Conservation (phyloP, 805 yeast species). For the Myxozyma monticola region DNA sequence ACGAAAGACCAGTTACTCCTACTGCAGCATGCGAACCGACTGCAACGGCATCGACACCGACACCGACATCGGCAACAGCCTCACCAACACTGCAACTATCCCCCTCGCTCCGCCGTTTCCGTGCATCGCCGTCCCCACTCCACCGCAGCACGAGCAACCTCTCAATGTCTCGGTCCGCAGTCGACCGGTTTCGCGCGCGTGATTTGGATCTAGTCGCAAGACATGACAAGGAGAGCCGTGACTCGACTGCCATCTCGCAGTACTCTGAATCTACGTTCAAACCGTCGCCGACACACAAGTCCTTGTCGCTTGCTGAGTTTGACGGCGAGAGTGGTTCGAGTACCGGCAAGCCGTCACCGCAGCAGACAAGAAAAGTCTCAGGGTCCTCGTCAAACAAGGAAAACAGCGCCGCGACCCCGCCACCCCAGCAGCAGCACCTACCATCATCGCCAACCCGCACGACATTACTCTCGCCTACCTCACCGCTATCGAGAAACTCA, state of each 20-base stretch:
- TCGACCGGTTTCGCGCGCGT: constrained; percentile 11
- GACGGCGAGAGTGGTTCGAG: too few relatives aligned
- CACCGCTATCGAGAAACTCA: constrained; percentile 7
- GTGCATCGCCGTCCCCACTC: too few relatives aligned
- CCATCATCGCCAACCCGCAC: too few relatives aligned
- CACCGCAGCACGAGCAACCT: constrained; percentile 15
- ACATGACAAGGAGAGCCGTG: constrained; percentile 7
- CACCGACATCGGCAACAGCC: background rate
- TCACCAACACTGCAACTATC: background rate
- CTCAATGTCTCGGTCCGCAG: constrained; percentile 8
- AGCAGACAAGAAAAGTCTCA: too few relatives aligned
- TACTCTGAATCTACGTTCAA: constrained; percentile 17
- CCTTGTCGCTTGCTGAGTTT: background rate
- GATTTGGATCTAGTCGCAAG: constrained; percentile 12
- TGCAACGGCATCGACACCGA: background rate
- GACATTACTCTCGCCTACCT: too few relatives aligned
- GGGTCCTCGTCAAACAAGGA: too few relatives aligned
- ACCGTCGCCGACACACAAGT: constrained; percentile 9
- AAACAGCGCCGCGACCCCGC: too few relatives aligned
- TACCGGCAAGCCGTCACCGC: too few relatives aligned
- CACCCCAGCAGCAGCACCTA: too few relatives aligned
- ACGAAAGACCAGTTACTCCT: too few relatives aligned
- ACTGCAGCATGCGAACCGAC: background rate
- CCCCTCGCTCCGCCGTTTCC: background rate
- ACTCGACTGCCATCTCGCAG: constrained; percentile 12